Evolutionary conservation across 1,284 basidiomycete species (phyloP).

Genomic region (Puccinia coronata): DNA sequence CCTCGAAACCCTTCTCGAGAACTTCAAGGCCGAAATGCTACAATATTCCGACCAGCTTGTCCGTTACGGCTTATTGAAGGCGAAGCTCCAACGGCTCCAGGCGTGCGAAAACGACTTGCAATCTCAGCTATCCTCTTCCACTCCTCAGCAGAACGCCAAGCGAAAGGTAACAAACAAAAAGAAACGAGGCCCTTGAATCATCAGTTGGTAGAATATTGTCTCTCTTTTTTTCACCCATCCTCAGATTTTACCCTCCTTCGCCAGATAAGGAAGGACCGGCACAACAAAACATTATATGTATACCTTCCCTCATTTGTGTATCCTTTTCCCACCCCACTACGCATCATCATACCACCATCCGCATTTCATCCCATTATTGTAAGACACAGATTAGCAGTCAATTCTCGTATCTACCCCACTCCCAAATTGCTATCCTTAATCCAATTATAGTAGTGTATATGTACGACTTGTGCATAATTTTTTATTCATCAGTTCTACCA

Average conservation of each 20-base stretch:
- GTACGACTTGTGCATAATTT: too few species aligned
- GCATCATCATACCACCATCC: not conserved
- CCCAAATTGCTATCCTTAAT: too few species aligned
- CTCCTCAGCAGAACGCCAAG: not conserved
- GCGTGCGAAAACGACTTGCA: not conserved
- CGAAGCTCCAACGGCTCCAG: slow-evolving; percentile 29
- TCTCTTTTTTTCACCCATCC: not conserved
- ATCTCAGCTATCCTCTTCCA: not conserved
- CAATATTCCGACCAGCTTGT: slow-evolving; percentile 40
- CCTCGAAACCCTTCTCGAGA: slow-evolving; percentile 2
- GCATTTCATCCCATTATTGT: too few species aligned
- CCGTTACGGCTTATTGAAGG: slow-evolving; percentile 35
- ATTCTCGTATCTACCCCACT: too few species aligned
- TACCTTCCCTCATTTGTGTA: not conserved
- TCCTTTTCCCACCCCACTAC: not conserved
- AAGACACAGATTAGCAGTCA: too few species aligned
- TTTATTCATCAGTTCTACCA: too few species aligned
- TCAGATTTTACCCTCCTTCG: too few species aligned
- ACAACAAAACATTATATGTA: not conserved
- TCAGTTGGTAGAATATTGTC: not conserved
- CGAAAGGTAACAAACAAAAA: not conserved
- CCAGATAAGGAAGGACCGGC: not conserved
- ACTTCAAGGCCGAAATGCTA: slow-evolving; percentile 30
- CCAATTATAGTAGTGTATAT: too few species aligned
- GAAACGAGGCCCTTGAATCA: not conserved